Evolutionary conservation across 345 rosid genomes (phyloP), one percentile per base, ranked within the genome.

Genomic region (Excoecaria cochinchinensis): DNA sequence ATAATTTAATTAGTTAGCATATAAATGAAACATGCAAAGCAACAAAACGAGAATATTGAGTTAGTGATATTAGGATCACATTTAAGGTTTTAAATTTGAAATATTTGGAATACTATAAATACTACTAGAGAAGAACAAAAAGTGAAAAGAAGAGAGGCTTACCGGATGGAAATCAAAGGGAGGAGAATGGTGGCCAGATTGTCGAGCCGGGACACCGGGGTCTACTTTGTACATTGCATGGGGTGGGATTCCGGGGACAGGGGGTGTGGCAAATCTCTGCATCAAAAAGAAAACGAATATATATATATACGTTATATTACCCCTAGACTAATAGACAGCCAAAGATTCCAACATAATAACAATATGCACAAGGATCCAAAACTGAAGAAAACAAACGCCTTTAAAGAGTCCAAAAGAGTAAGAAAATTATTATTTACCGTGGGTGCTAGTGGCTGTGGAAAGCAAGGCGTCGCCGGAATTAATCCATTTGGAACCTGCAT

Each of bases 141-240:
- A n/a, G n/a, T n/a, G n/a, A n/a, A n/a, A n/a, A n/a, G 1, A 16
- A n/a, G 48, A 21, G 39, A 47, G 25, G 79, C 21, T 3, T 57
- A 95, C 99, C 65, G 91, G 95, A 70, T 85, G 91, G 68, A 85
- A 80, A 81, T 88, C 92, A 31, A 86, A 72, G n/a, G 72, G 86
- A 64, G 85, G 89, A 57, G 84, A 87, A 66, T 84, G 83, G 46
- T 72, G 8, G 9, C 19, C 51, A 2, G 75, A 73, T 40, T 75
- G 90, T 65, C 56, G 74, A n/a, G 82, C 38, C 3, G 82, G 81
- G 76, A 85, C 81, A 60, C 85, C 82, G 4, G 83, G 72, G 11
- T 85, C 90, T 70, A 77, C 82, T 85, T 86, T 67, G 76, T 66
- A 72, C 73, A 77, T 48, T 52, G 72, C 60, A 46, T 72, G 76